Evolutionary conservation across 192 early-diverging fungal genomes (phyloP), one percentile per base, ranked within the genome.

Genomic region (Haplosporangium gracile): DNA sequence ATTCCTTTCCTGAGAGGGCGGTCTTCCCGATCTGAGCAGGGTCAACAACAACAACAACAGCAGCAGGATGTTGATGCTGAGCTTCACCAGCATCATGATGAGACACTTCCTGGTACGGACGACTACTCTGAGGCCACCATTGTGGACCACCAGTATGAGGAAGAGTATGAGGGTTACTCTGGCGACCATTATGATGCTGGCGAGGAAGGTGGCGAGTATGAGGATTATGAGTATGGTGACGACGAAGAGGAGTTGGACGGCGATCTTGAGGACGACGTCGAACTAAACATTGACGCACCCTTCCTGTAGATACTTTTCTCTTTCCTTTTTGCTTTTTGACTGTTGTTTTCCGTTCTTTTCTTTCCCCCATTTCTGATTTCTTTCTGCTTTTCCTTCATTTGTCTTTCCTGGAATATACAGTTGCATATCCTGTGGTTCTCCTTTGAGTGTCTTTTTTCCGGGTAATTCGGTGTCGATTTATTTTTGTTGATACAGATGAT

Each of bases 271-370:
- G 81, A 77, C 32, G 81, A 82, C 78, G 81, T 82, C 20, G 81
- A 82, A 40, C 53, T 82, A 26, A 55, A 82, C 29, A 74, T 82
- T 42, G 81, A 82, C 40, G 81, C 81, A 10, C 81, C 81, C 9
- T 82, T 82, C 71, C 60, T 82, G 75, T 82, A 53, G 55, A 24
- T 24, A n/a, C 40, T 43, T 15, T 15, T 24, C 53, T 7, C 3
- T 60, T 60, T 60, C n/a, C 55, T 60, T 26, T 15, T n/a, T 11
- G 57, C n/a, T 24, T 24, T 60, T 26, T 29, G 22, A 10, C 29
- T 29, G 11, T 2, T 32, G 60, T 29, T 8, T 26, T 29, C 32
- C 10, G 43, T 32, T 11, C 49, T 65, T 65, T 32, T 63, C 47
- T 49, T 49, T 49, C 18, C 20, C 16, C 4, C 16, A 0, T 20